Percentiles rank a stretch among this genome's conserved stretches.
phyloP scores from a whole-genome alignment of 1,284 basidiomycete species.

The Coniophora puteana region DNA sequence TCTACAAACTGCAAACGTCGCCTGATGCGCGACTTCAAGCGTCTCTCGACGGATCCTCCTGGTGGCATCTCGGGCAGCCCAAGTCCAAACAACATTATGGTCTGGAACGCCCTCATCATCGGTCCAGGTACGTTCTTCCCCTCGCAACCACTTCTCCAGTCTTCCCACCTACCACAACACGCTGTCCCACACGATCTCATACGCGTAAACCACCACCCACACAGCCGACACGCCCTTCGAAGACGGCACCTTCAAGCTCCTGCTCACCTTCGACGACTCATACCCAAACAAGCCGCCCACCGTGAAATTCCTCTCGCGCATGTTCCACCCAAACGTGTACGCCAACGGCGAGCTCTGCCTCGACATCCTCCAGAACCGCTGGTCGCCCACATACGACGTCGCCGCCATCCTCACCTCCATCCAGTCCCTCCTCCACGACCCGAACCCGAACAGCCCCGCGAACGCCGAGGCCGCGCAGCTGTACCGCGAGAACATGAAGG shows the following conservation, averaged over 20 bases:
- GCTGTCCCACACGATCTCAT: constrained; percentile 1
- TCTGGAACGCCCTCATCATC: constrained; percentile 99
- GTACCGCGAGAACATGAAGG: constrained; percentile 98
- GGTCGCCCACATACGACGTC: constrained; percentile 98
- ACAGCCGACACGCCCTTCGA: constrained; percentile 97
- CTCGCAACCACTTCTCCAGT: constrained; percentile 1
- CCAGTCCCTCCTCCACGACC: constrained; percentile 93
- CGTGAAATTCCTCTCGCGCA: constrained; percentile 94
- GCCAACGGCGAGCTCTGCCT: constrained; percentile 97
- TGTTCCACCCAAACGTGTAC: constrained; percentile 99
- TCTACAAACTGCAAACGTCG: constrained; percentile 88
- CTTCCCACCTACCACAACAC: constrained; percentile 12
- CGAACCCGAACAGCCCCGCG: constrained; percentile 96
- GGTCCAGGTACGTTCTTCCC: constrained; percentile 69
- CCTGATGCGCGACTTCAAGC: constrained; percentile 95
- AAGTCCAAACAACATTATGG: constrained; percentile 97
- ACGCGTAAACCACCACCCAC: constrained; percentile 4
- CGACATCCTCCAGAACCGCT: constrained; percentile 97
- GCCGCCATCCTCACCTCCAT: constrained; percentile 96
- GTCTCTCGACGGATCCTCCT: constrained; percentile 90
- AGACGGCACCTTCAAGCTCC: constrained; percentile 96
- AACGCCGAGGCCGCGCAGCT: constrained; percentile 97
- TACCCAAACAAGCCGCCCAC: constrained; percentile 98
- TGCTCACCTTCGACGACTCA: constrained; percentile 94
- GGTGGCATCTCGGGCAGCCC: constrained; percentile 96